A percentile compares a stretch with the other conserved stretches of the same genome.
phyloP scores from a whole-genome alignment of 495 filamentous ascomycete genomes.

The Hyaloscypha finlandica region DNA sequence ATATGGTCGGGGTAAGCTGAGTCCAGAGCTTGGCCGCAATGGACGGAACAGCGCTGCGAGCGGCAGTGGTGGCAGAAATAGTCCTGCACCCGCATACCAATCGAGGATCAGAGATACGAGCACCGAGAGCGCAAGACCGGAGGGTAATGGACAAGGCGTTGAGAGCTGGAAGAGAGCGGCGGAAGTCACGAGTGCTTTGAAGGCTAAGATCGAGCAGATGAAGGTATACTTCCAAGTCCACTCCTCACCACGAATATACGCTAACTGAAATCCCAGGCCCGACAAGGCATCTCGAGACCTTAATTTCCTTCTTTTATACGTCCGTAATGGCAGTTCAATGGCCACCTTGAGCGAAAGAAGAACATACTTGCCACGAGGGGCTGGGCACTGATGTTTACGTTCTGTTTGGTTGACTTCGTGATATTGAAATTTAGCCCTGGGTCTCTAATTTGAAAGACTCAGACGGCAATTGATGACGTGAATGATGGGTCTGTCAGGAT shows the following conservation, averaged over 20 bases:
- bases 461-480: neutral
- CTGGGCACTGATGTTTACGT: neutral
- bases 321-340: too few relatives aligned
- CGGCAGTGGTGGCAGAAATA: constrained; percentile 36
- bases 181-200: constrained; percentile 97
- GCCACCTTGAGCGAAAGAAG: neutral
- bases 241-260: neutral
- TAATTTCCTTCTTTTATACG: constrained; percentile 1
- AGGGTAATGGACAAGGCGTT: constrained; percentile 56
- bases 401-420: neutral
- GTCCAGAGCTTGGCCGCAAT: constrained; percentile 46
- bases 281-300: constrained; percentile 33
- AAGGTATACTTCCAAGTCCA: constrained; percentile 42
- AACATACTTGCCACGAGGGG: neutral
- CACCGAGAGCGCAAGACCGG: constrained; percentile 36
- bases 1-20: constrained; percentile 50
- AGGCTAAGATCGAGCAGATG: constrained; percentile 88
- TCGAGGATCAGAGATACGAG: constrained; percentile 32
- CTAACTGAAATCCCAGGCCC: constrained; percentile 23
- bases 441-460: neutral
- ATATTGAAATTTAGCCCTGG: neutral
- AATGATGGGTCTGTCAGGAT: neutral
- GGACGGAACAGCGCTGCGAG: constrained; percentile 37
- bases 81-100: constrained; percentile 28
- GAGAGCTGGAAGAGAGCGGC: constrained; percentile 98